These are phyloP conservation scores for Penicillium turbatum DNA, from an alignment of 495 filamentous ascomycete species.

Conservation along the genomic window DNA sequence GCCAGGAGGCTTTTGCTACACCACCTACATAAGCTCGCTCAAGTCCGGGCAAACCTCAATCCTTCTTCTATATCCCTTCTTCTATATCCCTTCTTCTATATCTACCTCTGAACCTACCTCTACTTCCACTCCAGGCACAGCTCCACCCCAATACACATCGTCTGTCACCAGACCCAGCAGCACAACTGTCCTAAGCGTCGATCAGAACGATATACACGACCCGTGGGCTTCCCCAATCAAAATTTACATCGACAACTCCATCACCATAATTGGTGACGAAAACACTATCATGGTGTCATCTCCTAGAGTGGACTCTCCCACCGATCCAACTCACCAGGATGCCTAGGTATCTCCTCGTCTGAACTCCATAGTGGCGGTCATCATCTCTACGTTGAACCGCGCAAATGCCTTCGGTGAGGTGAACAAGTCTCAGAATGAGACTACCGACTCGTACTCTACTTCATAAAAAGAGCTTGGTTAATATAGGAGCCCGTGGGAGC, in stretches of 20 bases:
- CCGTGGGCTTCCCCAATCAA: slow-evolving; percentile 11
- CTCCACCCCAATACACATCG: slow-evolving; percentile 1
- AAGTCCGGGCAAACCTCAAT: slow-evolving; percentile 11
- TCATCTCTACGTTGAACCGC: too few relatives aligned
- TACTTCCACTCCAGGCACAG: slow-evolving; percentile 14
- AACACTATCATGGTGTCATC: slow-evolving; percentile 32
- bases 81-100: too few relatives aligned
- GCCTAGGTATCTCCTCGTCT: too few relatives aligned
- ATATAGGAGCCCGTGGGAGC: too few relatives aligned
- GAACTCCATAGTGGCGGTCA: too few relatives aligned
- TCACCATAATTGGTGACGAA: slow-evolving; percentile 30
- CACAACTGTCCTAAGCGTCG: slow-evolving; percentile 1
- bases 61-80: too few relatives aligned
- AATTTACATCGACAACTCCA: slow-evolving; percentile 38
- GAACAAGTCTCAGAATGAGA: too few relatives aligned
- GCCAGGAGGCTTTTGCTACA: too few relatives aligned
- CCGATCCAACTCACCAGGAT: neutral
- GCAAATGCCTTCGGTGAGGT: too few relatives aligned
- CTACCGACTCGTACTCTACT: too few relatives aligned
- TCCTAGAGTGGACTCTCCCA: neutral
- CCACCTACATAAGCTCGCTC: slow-evolving; percentile 21
- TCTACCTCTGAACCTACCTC: slow-evolving; percentile 1
- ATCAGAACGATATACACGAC: slow-evolving; percentile 6
- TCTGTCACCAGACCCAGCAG: slow-evolving; percentile 7
- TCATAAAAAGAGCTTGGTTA: too few relatives aligned